These are phyloP conservation scores for Russula brevipes DNA, from an alignment of 768 basidiomycete genomes.

Conservation along the genomic window DNA sequence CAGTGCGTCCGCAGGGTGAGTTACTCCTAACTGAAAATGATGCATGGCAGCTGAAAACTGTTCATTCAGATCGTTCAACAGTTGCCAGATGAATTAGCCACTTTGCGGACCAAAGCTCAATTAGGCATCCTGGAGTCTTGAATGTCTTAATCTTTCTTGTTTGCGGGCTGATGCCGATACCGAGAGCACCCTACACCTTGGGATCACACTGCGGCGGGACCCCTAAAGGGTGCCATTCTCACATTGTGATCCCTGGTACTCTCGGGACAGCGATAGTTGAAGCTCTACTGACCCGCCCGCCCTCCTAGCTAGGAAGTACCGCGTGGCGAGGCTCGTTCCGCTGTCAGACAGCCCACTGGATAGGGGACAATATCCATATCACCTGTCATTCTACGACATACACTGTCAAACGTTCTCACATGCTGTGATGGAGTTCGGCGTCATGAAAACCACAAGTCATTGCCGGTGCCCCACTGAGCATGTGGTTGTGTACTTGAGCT, in stretches of 20 bases:
- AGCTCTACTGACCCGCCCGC: slow-evolving; percentile 51
- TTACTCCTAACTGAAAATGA: slow-evolving; percentile 4
- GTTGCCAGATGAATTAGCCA: slow-evolving; percentile 25
- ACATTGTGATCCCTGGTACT: slow-evolving; percentile 21
- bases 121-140: slow-evolving; percentile 14
- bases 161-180: slow-evolving; percentile 31
- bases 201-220: slow-evolving; percentile 38
- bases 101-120: slow-evolving; percentile 18
- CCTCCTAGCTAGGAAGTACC: slow-evolving; percentile 22
- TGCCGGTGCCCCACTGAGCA: not conserved
- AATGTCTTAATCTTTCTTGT: not conserved
- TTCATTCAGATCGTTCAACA: slow-evolving; percentile 12
- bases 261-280: slow-evolving; percentile 41
- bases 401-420: not conserved
- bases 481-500: not conserved
- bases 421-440: not conserved
- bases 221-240: slow-evolving; percentile 28
- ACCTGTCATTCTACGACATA: not conserved
- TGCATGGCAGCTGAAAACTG: slow-evolving; percentile 5
- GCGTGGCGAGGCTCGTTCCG: slow-evolving; percentile 61
- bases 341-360: slow-evolving; percentile 44
- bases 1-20: slow-evolving; percentile 56
- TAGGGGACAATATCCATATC: not conserved
- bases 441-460: not conserved
- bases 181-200: slow-evolving; percentile 30